phyloP scores from a whole-genome alignment of 306 rosid genomes.

The Cucumis melo region DNA sequence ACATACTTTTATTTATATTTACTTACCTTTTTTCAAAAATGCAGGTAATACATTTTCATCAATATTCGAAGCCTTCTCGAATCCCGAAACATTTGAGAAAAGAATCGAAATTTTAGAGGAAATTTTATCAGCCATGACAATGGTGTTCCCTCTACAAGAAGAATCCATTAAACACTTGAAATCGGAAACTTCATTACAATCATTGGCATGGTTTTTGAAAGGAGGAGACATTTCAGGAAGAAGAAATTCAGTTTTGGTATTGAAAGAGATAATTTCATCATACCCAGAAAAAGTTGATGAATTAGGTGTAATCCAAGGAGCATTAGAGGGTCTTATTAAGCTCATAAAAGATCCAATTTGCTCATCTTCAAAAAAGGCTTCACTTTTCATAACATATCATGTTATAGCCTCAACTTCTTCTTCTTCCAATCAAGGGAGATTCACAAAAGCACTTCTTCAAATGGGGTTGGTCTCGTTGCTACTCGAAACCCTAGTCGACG shows the following conservation, averaged over 20 bases:
- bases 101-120: slow-evolving; percentile 20
- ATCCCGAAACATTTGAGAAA: not conserved
- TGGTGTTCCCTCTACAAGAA: slow-evolving; percentile 18
- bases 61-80: slow-evolving; percentile 18
- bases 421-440: not conserved
- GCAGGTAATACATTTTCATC: slow-evolving; percentile 4
- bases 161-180: slow-evolving; percentile 19
- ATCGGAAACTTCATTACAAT: slow-evolving; percentile 16
- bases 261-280: slow-evolving; percentile 19
- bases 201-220: slow-evolving; percentile 28
- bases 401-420: slow-evolving; percentile 4
- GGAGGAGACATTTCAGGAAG: slow-evolving; percentile 19
- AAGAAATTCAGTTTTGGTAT: slow-evolving; percentile 19
- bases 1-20: not conserved
- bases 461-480: slow-evolving; percentile 20
- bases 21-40: not conserved
- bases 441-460: slow-evolving; percentile 7
- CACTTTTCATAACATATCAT: slow-evolving; percentile 18
- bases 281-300: not conserved
- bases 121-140: slow-evolving; percentile 19
- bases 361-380: slow-evolving; percentile 26
- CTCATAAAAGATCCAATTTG: slow-evolving; percentile 26
- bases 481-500: slow-evolving; percentile 15
- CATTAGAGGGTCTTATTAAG: slow-evolving; percentile 21
- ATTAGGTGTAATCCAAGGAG: slow-evolving; percentile 18